phyloP scores from a whole-genome alignment of 371 early-diverging fungal species.

The Coemansia sp. region DNA sequence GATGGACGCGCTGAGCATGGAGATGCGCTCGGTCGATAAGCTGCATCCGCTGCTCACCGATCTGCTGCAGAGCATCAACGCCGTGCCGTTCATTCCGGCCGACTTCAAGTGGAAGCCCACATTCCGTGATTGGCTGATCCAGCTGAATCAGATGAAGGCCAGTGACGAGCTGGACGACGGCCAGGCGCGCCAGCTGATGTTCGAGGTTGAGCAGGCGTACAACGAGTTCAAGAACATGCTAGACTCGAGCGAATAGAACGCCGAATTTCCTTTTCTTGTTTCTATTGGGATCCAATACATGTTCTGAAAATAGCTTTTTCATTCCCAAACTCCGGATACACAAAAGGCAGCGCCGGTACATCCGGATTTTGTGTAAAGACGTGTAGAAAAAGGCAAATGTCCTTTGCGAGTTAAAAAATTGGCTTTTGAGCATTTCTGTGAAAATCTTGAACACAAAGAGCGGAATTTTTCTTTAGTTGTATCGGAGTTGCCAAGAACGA shows the following conservation, averaged over 20 bases:
- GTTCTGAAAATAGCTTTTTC: too few species aligned
- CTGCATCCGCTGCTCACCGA: slow-evolving; percentile 91
- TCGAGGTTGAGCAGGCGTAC: slow-evolving; percentile 81
- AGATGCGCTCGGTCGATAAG: slow-evolving; percentile 86
- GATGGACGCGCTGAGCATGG: slow-evolving; percentile 87
- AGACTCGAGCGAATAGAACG: slow-evolving; percentile 29
- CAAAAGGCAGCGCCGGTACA: too few species aligned
- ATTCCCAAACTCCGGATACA: too few species aligned
- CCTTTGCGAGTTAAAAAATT: too few species aligned
- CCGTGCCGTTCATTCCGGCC: slow-evolving; percentile 71
- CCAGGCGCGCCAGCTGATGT: slow-evolving; percentile 87
- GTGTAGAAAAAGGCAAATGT: too few species aligned
- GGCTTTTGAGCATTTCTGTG: too few species aligned
- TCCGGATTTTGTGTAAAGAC: too few species aligned
- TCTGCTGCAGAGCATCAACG: slow-evolving; percentile 84
- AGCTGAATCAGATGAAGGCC: slow-evolving; percentile 87
- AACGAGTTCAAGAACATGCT: slow-evolving; percentile 40
- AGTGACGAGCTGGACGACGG: slow-evolving; percentile 84
- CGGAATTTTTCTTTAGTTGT: too few species aligned
- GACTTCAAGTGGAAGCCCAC: slow-evolving; percentile 83
- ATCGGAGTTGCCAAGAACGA: too few species aligned
- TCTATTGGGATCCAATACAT: too few species aligned
- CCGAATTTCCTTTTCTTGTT: background rate
- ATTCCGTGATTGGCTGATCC: slow-evolving; percentile 87
- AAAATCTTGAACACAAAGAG: too few species aligned